Conservation (phyloP, 2,329 filamentous ascomycete genomes). For the Hypoxylon sp. region DNA sequence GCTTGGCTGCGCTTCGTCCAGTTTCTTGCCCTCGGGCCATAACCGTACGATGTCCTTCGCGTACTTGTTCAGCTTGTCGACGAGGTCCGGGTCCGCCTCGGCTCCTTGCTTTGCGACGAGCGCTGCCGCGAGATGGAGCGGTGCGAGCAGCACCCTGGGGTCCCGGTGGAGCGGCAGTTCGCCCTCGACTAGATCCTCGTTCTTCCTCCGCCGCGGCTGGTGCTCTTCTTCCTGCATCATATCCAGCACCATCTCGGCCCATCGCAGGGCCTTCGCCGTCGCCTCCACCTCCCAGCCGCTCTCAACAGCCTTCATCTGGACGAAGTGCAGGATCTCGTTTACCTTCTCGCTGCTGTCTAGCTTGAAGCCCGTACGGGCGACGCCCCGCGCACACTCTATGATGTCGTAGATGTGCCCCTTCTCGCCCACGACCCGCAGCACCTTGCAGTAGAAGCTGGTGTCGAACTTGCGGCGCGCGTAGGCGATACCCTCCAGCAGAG, state of each 20-base stretch:
- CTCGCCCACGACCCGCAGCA: constrained; percentile 57
- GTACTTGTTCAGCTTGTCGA: constrained; percentile 55
- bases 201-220: constrained; percentile 36
- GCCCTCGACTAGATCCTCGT: constrained; percentile 33
- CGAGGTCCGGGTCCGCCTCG: constrained; percentile 45
- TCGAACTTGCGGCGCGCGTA: constrained; percentile 58
- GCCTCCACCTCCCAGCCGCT: constrained; percentile 52
- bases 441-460: constrained; percentile 52
- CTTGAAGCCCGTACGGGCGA: constrained; percentile 60
- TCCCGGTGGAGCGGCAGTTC: constrained; percentile 55
- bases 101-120: constrained; percentile 52
- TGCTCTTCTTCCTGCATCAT: constrained; percentile 62
- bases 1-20: constrained; percentile 55
- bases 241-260: constrained; percentile 63
- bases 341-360: constrained; percentile 59
- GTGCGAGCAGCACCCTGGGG: constrained; percentile 58
- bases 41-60: constrained; percentile 54
- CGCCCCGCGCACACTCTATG: constrained; percentile 64
- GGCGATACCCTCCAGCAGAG: constrained; percentile 64
- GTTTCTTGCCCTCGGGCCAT: constrained; percentile 57
- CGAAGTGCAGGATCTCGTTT: constrained; percentile 54
- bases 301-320: constrained; percentile 59
- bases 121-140: constrained; percentile 60
- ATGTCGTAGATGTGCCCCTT: constrained; percentile 60
- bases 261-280: constrained; percentile 59